Percentiles rank a stretch among this genome's conserved stretches.
Evolutionary conservation across 805 yeast genomes (phyloP).

Genomic region (Candida khao-thaluensis): DNA sequence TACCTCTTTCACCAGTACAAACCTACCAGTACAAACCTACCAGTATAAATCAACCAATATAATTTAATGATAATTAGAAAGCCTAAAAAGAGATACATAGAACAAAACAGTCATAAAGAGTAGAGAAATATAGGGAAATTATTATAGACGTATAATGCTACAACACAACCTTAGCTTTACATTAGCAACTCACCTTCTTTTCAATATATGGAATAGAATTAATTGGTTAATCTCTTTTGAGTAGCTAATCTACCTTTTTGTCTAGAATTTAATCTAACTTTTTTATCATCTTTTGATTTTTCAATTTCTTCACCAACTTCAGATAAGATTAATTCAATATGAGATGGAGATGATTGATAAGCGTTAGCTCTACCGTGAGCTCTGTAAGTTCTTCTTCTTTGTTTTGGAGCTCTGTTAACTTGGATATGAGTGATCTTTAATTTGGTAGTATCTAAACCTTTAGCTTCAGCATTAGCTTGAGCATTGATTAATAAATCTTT

Average conservation of each 20-base stretch:
- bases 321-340: conserved; percentile 95
- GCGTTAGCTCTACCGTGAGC: conserved; percentile 99
- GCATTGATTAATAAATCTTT: conserved; percentile 96
- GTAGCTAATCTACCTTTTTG: conserved; percentile 89
- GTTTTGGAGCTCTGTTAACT: conserved; percentile 99
- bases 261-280: conserved; percentile 79
- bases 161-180: too few relatives aligned
- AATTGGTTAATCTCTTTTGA: conserved; percentile 74
- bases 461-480: conserved; percentile 97
- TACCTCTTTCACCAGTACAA: too few relatives aligned
- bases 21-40: too few relatives aligned
- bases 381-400: conserved; percentile 99
- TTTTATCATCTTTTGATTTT: conserved; percentile 74
- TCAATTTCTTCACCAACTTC: conserved; percentile 93
- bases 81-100: too few relatives aligned
- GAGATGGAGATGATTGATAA: conserved; percentile 98
- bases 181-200: too few relatives aligned
- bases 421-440: conserved; percentile 97
- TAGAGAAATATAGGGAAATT: too few relatives aligned
- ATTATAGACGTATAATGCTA: too few relatives aligned
- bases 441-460: conserved; percentile 95
- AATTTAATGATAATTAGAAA: too few relatives aligned
- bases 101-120: too few relatives aligned
- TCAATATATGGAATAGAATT: conserved; percentile 4
- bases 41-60: too few relatives aligned